A percentile compares a stretch with the other conserved stretches of the same genome.
Evolutionary conservation across 139 green algal species (phyloP).

Genomic region (Haematococcus lacustris): DNA sequence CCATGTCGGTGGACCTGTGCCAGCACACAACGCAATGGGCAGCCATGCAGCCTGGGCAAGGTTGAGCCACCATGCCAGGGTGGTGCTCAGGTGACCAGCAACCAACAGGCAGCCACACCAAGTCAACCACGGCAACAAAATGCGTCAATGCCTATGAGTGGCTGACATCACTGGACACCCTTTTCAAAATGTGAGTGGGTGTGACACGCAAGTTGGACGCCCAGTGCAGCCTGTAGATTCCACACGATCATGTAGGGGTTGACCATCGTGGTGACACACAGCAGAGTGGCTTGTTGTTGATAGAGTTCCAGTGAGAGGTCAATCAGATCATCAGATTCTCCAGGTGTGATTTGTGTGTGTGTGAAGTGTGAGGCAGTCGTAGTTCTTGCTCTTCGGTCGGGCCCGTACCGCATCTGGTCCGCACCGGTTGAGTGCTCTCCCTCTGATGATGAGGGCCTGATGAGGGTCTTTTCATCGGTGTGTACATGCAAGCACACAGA

Average conservation of each 20-base stretch:
- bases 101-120: slow-evolving; percentile 3
- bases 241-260: too few species aligned
- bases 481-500: slow-evolving; percentile 8
- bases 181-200: not conserved
- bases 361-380: not conserved
- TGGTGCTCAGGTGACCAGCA: not conserved
- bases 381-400: not conserved
- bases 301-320: too few species aligned
- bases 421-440: not conserved
- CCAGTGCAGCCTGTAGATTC: too few species aligned
- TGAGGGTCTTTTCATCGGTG: too few species aligned
- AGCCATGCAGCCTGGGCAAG: not conserved
- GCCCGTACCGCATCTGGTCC: too few species aligned
- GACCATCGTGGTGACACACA: not conserved
- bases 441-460: not conserved
- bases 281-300: not conserved
- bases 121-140: too few species aligned
- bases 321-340: not conserved
- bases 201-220: too few species aligned
- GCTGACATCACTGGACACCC: too few species aligned
- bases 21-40: not conserved
- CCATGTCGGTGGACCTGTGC: not conserved
- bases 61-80: not conserved
- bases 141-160: too few species aligned
- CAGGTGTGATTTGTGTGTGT: not conserved